Evolutionary conservation across 1,284 basidiomycete genomes (phyloP).

Genomic region (Flammula alnicola): DNA sequence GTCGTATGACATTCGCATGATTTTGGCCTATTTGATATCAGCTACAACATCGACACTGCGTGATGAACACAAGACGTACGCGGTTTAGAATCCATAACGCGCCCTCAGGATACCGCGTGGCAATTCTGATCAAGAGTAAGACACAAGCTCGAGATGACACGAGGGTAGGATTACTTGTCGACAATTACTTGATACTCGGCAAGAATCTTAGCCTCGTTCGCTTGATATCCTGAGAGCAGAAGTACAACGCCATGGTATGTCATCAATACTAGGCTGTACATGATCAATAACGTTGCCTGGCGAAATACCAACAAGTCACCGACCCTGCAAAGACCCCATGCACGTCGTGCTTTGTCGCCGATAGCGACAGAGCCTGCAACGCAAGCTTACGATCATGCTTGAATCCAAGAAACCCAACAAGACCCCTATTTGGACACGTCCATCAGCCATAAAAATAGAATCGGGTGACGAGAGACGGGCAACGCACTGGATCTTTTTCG

Average conservation of each 20-base stretch:
- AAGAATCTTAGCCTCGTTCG: slow-evolving; percentile 67
- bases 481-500: slow-evolving; percentile 66
- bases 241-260: slow-evolving; percentile 76
- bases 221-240: slow-evolving; percentile 73
- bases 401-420: slow-evolving; percentile 78
- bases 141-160: background rate
- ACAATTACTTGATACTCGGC: slow-evolving; percentile 67
- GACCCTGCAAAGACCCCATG: slow-evolving; percentile 78
- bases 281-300: background rate
- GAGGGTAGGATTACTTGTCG: slow-evolving; percentile 44
- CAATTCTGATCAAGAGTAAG: slow-evolving; percentile 38
- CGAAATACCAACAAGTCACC: slow-evolving; percentile 22
- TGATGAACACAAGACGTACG: slow-evolving; percentile 39
- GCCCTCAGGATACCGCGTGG: slow-evolving; percentile 65
- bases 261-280: slow-evolving; percentile 71
- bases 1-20: slow-evolving; percentile 71
- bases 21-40: slow-evolving; percentile 60
- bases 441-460: slow-evolving; percentile 1
- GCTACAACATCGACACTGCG: background rate
- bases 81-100: slow-evolving; percentile 78
- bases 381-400: slow-evolving; percentile 71
- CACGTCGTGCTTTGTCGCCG: slow-evolving; percentile 66
- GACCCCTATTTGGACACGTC: slow-evolving; percentile 43
- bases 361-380: slow-evolving; percentile 67
- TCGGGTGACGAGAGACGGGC: background rate